Base-by-base conservation (phyloP, 495 filamentous ascomycete species). In the Tuber microsphaerosporum region DNA sequence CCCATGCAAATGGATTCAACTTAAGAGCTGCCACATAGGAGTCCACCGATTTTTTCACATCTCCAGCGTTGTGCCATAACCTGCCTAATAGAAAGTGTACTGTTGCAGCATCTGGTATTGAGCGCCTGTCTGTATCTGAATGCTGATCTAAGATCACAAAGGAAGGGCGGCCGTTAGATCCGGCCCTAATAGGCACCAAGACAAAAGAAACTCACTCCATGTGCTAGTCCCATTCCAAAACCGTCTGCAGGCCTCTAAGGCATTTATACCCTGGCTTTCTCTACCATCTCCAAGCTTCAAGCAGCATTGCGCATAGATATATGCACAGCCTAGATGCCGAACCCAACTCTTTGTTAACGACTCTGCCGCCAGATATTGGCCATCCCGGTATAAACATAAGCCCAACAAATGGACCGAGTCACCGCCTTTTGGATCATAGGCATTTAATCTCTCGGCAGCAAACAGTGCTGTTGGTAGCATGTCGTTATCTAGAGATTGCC, bases 1-100 rank as follows among this genome's bases (percentile, higher is more conserved):
- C 95, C 95, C 96, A 98, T 89, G 97, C 94, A 84, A 98, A 97
- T 0, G 95, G 94, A 81, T 97, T 98, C 51, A 90, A 82, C 83
- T 94, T 97, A 71, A 98, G 85, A 12, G 95, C 90, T 75, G 94
- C 92, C 74, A 94, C 92, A 83, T 93, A 98, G 81, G 89, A 92
- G 71, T 92, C 88, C 17, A 93, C 88, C 44, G 96, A 93, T 80
- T 92, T 93, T 77, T 90, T 90, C 76, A 90, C 86, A 83, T 97
- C 92, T 71, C 91, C 90, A 81, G 94, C 89, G 22, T 89, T 92
- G 45, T 91, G 88, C 85, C 92, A 97, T 45, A 99, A 86, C 85
- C 97, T 97, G 5, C 93, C 95, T 20, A 94, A 88, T 68, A 99
- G 84, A 77, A 91, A 94, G 71, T 89, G 86, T 19, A 92, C 88